Conservation (phyloP, 768 basidiomycete species). For the Boletus patriciae region DNA sequence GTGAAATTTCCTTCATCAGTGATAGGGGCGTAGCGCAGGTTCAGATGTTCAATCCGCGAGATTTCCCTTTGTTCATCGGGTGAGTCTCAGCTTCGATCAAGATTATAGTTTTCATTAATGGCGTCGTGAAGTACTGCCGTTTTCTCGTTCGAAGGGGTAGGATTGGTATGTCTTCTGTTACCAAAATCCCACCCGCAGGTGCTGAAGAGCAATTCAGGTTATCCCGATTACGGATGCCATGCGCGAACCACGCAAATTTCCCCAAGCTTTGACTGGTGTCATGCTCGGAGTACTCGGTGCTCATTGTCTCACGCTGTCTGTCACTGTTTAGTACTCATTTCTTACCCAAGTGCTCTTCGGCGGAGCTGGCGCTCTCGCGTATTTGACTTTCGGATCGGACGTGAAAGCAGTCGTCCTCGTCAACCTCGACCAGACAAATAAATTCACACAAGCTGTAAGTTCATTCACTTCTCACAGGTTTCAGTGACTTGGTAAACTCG, state of each 20-base stretch:
- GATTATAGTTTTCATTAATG: constrained; percentile 1
- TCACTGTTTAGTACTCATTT: constrained; percentile 5
- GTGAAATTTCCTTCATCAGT: constrained; percentile 71
- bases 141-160: constrained; percentile 98
- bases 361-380: constrained; percentile 83
- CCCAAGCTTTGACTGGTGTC: constrained; percentile 80
- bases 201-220: constrained; percentile 45
- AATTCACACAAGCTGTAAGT: constrained; percentile 83
- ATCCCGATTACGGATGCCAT: constrained; percentile 98
- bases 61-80: constrained; percentile 93
- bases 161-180: constrained; percentile 56
- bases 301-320: constrained; percentile 17
- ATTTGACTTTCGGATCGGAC: constrained; percentile 82
- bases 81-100: constrained; percentile 35
- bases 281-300: constrained; percentile 82
- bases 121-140: constrained; percentile 75
- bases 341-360: constrained; percentile 69
- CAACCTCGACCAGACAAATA: constrained; percentile 81
- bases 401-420: constrained; percentile 94
- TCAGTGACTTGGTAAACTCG: neutral
- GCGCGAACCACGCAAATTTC: constrained; percentile 94
- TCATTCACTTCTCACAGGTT: constrained; percentile 22
- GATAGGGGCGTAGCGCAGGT: constrained; percentile 74
- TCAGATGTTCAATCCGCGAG: constrained; percentile 81
- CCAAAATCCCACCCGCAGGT: neutral